phyloP scores from a whole-genome alignment of 495 filamentous ascomycete species.

The Aspergillus leporis region DNA sequence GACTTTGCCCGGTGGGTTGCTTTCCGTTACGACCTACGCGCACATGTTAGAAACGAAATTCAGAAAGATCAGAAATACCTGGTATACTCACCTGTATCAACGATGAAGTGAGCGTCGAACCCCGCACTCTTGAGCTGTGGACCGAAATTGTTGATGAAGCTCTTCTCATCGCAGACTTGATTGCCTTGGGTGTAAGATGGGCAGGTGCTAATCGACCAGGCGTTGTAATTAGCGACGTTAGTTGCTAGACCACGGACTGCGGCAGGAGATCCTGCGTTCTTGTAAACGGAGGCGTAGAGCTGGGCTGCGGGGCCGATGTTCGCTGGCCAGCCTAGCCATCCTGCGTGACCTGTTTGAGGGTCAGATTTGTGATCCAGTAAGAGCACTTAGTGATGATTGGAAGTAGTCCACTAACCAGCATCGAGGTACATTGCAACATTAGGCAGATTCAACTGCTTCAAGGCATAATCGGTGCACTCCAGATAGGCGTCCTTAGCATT shows the following conservation, averaged over 20 bases:
- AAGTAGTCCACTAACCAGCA: conserved; percentile 50
- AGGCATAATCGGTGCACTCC: conserved; percentile 69
- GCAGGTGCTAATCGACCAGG: conserved; percentile 48
- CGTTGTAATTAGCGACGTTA: conserved; percentile 81
- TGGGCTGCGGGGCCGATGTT: conserved; percentile 73
- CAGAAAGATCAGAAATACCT: neutral
- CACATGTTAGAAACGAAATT: neutral
- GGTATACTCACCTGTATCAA: conserved; percentile 52
- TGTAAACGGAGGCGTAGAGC: conserved; percentile 68
- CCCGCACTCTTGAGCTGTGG: conserved; percentile 60
- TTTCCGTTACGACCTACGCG: conserved; percentile 62
- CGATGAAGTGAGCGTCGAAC: conserved; percentile 73
- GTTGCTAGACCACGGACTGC: conserved; percentile 72
- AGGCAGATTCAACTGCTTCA: conserved; percentile 68
- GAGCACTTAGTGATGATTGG: neutral
- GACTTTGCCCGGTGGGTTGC: conserved; percentile 60
- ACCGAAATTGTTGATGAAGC: conserved; percentile 66
- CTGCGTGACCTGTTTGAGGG: conserved; percentile 40
- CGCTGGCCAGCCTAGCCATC: conserved; percentile 82
- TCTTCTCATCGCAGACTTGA: conserved; percentile 66
- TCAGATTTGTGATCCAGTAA: neutral
- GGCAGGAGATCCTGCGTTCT: conserved; percentile 60
- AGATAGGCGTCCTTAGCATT: conserved; percentile 63
- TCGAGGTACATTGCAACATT: conserved; percentile 86
- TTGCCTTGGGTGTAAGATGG: conserved; percentile 47